phyloP scores from a whole-genome alignment of 495 filamentous ascomycete genomes.

The Penicillium pulvis region DNA sequence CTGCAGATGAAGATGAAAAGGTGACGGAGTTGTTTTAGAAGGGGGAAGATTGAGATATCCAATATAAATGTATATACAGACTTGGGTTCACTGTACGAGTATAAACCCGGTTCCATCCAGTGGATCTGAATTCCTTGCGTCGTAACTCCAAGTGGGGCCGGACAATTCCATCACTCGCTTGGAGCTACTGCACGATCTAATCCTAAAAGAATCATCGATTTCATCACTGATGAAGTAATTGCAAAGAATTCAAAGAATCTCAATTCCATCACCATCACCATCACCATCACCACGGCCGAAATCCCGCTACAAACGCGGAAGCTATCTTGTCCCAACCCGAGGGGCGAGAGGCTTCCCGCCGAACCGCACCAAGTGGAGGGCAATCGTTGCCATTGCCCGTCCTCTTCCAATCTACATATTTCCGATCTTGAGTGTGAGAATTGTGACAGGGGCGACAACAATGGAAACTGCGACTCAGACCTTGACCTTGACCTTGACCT shows the following conservation, averaged over 20 bases:
- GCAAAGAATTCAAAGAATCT: not conserved
- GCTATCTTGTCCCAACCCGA: conserved; percentile 28
- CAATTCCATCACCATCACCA: not conserved
- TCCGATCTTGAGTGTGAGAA: not conserved
- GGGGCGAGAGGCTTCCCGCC: conserved; percentile 30
- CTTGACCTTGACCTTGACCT: conserved; percentile 9
- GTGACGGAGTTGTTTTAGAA: conserved; percentile 40
- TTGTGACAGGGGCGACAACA: conserved; percentile 1
- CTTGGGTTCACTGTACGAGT: not conserved
- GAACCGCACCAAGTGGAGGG: conserved; percentile 17
- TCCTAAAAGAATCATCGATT: conserved; percentile 13
- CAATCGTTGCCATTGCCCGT: not conserved
- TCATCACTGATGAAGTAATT: conserved; percentile 4
- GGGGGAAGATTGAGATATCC: not conserved
- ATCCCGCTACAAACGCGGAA: conserved; percentile 33
- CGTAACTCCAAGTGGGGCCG: not conserved
- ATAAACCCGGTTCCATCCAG: not conserved
- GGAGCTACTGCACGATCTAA: conserved; percentile 23
- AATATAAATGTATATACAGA: not conserved
- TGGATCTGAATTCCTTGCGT: no score
- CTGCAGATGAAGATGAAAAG: conserved; percentile 43
- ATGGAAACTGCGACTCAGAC: conserved; percentile 20
- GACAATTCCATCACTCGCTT: conserved; percentile 1
- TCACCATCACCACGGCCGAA: conserved; percentile 17
- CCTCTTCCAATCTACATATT: conserved; percentile 1